Evolutionary conservation across 2,329 filamentous ascomycete genomes (phyloP), one percentile per base, ranked within the genome.

Genomic region (Acarospora socialis): DNA sequence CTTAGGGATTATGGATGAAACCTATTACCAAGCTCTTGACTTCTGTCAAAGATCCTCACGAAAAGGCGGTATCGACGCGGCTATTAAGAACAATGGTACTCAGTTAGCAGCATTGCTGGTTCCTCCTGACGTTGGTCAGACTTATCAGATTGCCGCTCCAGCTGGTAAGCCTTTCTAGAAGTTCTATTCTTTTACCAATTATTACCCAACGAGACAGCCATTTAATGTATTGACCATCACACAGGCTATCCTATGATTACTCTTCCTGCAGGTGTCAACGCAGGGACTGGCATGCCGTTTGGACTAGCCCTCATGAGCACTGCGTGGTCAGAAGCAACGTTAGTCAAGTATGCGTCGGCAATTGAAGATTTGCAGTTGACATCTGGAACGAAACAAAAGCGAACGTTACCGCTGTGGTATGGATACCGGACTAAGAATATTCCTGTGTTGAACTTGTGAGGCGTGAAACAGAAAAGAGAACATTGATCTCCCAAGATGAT

Each of bases 201-300:
- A n/a, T n/a, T n/a, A n/a, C n/a, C n/a, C n/a, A n/a, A n/a, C n/a
- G n/a, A n/a, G n/a, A n/a, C n/a, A n/a, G n/a, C n/a, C n/a, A n/a
- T n/a, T n/a, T n/a, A n/a, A n/a, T n/a, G n/a, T n/a, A n/a, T n/a
- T n/a, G n/a, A n/a, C n/a, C n/a, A n/a, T n/a, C n/a, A n/a, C 9
- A 7, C 18, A 4, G 77, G 78, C 0, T 84, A 83, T 46, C 79
- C 78, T 0, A 65, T 80, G 47, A 61, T 83, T 30, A 81, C 77
- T 0, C 48, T 84, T 1, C 79, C 79, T 0, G 73, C 65, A 0
- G 73, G 73, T 1, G 56, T 71, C 4, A 60, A 67, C 41, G 42
- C 52, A 6, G 54, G 49, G 8, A 66, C 63, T 3, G 68, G 70
- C 5, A 73, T 77, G 67, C 70, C 70, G 0, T 73, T 72, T 39